Base-by-base conservation (phyloP, 2,329 filamentous ascomycete genomes). In the Lachnellula cervina region DNA sequence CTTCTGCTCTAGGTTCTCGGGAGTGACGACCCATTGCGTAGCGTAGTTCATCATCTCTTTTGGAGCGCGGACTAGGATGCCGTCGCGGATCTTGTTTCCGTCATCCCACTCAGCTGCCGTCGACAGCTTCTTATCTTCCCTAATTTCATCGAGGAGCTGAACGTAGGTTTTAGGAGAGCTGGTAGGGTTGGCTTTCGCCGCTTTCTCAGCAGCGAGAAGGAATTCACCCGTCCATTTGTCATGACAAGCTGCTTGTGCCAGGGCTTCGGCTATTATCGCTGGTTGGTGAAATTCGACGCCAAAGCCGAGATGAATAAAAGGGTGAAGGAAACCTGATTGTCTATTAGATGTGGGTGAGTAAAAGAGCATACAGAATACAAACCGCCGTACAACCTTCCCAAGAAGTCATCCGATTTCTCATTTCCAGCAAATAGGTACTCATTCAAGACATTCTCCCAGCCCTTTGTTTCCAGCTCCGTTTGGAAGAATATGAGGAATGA, bases 291-390 rank as follows among this genome's bases (percentile, higher is more conserved):
- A 96, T 68, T 96, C 90, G 37, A 96, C 69, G 4, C 88, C 91
- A 67, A 90, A 96, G 49, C 90, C 88, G 19, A 96, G 79, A 68
- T 96, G 90, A 59, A 96, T 92, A 16, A 94, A 73, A 2, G 90
- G 90, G 66, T 96, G 90, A 2, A 91, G 64, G 59, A 93, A 80
- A 0, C 88, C 84, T 80, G 62, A 38, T 59, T 55, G 63, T 58
- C 37, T 21, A 19, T 44, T 11, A 42, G 38, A 47, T 23, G 21
- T 46, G 46, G 28, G 35, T 43, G n/a, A 35, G 9, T 32, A 8
- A 9, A 8, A 16, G 6, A 8, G 62, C 35, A 57, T 19, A 6
- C 50, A 17, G 19, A 25, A 40, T 11, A 68, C 72, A 58, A 68
- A 79, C 84, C 86, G 16, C 79, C 80, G 66, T 82, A 90, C 66